Percentiles rank a stretch among this genome's conserved stretches.
These are phyloP conservation scores for Saturnispora quitensis DNA, from an alignment of 805 yeast genomes.

Conservation along the genomic window DNA sequence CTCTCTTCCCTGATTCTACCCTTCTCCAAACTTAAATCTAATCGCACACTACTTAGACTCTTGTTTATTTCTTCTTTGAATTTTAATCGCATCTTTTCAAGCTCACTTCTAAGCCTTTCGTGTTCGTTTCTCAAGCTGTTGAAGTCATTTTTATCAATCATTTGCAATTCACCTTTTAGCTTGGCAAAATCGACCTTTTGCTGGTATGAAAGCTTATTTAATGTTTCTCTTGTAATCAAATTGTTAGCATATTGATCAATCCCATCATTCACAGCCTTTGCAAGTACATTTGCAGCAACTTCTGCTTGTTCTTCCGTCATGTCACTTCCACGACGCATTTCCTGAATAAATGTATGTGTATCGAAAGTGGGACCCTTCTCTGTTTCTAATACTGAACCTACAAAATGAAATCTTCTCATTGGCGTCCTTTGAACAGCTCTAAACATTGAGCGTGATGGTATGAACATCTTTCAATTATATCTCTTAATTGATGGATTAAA, in stretches of 20 bases:
- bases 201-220: constrained; percentile 81
- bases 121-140: constrained; percentile 76
- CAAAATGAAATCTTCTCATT: neutral
- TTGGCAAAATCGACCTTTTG: constrained; percentile 96
- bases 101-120: constrained; percentile 71
- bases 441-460: neutral
- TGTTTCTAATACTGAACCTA: neutral
- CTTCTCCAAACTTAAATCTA: constrained; percentile 87
- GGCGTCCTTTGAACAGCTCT: neutral
- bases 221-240: constrained; percentile 75
- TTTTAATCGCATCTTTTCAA: constrained; percentile 77
- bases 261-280: constrained; percentile 72
- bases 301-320: constrained; percentile 71
- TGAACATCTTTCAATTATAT: neutral
- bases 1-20: constrained; percentile 93
- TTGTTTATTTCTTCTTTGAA: constrained; percentile 88
- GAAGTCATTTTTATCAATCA: constrained; percentile 80
- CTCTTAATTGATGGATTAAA: neutral
- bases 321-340: constrained; percentile 54
- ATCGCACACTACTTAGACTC: constrained; percentile 79
- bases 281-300: constrained; percentile 64
- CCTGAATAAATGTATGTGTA: constrained; percentile 63
- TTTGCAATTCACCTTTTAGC: constrained; percentile 81
- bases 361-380: constrained; percentile 43
- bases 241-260: constrained; percentile 64